These are phyloP conservation scores for Murraya koenigii DNA, from an alignment of 345 rosid genomes.

Conservation along the genomic window DNA sequence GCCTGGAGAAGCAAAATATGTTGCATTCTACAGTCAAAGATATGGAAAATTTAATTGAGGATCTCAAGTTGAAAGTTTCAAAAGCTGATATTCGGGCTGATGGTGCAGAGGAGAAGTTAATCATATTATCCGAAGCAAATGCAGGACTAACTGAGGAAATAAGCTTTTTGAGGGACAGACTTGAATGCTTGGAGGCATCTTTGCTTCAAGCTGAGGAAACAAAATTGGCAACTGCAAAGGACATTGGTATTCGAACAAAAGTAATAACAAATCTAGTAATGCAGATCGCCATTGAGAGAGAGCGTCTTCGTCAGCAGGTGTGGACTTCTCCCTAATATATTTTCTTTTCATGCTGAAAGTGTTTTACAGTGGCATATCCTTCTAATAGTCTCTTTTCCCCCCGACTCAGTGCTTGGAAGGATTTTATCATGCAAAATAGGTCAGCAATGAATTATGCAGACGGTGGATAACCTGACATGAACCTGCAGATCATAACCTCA, in stretches of 20 bases:
- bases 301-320: slow-evolving; percentile 88
- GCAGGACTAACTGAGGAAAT: slow-evolving; percentile 70
- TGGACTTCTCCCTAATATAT: not conserved
- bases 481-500: not conserved
- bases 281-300: slow-evolving; percentile 79
- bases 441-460: not conserved
- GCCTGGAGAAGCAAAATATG: slow-evolving; percentile 77
- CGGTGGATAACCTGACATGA: not conserved
- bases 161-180: slow-evolving; percentile 61
- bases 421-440: not conserved
- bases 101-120: slow-evolving; percentile 69
- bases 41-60: slow-evolving; percentile 80
- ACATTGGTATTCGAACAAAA: slow-evolving; percentile 60
- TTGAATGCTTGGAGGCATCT: slow-evolving; percentile 59
- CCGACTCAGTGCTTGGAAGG: not conserved
- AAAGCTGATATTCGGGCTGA: slow-evolving; percentile 79
- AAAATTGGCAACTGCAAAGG: slow-evolving; percentile 63
- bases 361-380: not conserved
- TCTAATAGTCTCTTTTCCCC: not conserved
- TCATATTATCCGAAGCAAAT: slow-evolving; percentile 70
- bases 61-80: slow-evolving; percentile 63
- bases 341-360: not conserved
- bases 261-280: slow-evolving; percentile 72
- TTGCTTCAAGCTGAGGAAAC: slow-evolving; percentile 70
- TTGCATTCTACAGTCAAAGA: slow-evolving; percentile 63